A percentile compares a stretch with the other conserved stretches of the same genome.
These are phyloP conservation scores for Malania oleifera DNA, from an alignment of 164 flowering plant genomes.

Conservation along the genomic window DNA sequence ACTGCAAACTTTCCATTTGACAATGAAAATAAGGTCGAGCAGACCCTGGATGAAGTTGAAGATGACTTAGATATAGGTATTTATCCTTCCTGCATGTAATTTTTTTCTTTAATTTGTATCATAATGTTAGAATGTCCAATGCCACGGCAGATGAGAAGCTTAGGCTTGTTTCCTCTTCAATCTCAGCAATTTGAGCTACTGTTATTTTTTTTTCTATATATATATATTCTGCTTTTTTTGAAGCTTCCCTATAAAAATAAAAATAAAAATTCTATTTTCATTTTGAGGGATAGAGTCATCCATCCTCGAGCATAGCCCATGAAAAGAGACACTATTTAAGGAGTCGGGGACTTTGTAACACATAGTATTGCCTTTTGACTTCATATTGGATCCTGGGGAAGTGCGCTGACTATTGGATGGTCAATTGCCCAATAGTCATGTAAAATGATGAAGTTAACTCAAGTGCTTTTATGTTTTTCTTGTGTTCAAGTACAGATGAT, in stretches of 20 bases:
- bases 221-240: too few species aligned
- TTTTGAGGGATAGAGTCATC: neutral
- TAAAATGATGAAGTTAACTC: too few species aligned
- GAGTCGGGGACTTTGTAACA: too few species aligned
- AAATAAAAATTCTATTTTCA: too few species aligned
- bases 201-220: neutral
- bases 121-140: too few species aligned
- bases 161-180: neutral
- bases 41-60: conserved; percentile 33
- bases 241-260: neutral
- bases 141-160: neutral
- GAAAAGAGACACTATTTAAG: too few species aligned
- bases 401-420: too few species aligned
- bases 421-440: too few species aligned
- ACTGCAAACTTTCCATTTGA: conserved; percentile 44
- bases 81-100: too few species aligned
- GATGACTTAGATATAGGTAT: conserved; percentile 68
- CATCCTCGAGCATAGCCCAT: neutral
- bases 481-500: conserved; percentile 50
- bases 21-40: conserved; percentile 25
- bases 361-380: too few species aligned
- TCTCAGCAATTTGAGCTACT: neutral
- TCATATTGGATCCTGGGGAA: too few species aligned
- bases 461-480: conserved; percentile 1
- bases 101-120: too few species aligned